Percentiles rank a stretch among this genome's conserved stretches.
Evolutionary conservation across 2,329 filamentous ascomycete species (phyloP).

Genomic region (Colletotrichum euphorbiae): DNA sequence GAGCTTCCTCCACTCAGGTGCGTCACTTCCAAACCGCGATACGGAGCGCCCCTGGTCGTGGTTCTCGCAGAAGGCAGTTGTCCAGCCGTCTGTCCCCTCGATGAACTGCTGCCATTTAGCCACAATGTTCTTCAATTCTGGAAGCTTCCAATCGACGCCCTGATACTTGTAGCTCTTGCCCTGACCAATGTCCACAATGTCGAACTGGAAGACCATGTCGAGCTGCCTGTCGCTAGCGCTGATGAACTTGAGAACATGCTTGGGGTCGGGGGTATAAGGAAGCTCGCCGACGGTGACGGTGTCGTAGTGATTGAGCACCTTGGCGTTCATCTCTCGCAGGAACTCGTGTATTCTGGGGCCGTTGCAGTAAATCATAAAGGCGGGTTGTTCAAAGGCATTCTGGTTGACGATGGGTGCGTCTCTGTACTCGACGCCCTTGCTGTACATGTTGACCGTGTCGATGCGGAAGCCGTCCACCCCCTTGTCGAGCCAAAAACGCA

Average conservation of each 20-base stretch:
- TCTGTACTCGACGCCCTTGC: constrained; percentile 68
- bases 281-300: constrained; percentile 80
- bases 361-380: constrained; percentile 70
- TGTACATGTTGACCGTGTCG: constrained; percentile 80
- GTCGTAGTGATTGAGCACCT: constrained; percentile 69
- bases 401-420: constrained; percentile 67
- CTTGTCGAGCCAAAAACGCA: constrained; percentile 83
- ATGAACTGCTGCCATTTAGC: constrained; percentile 64
- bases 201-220: constrained; percentile 78
- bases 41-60: constrained; percentile 70
- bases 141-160: constrained; percentile 57
- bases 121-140: constrained; percentile 61
- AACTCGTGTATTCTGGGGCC: constrained; percentile 78
- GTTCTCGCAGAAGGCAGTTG: constrained; percentile 70
- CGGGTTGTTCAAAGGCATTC: constrained; percentile 62
- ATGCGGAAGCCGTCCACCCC: constrained; percentile 81
- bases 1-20: constrained; percentile 53
- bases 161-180: constrained; percentile 64
- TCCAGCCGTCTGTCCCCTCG: constrained; percentile 65
- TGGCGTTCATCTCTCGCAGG: constrained; percentile 70
- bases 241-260: constrained; percentile 70
- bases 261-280: constrained; percentile 69
- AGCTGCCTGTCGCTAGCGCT: constrained; percentile 68
- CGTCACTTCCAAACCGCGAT: constrained; percentile 63
- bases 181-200: constrained; percentile 71